phyloP scores from a whole-genome alignment of 164 flowering plant species.

The Stephania japonica region DNA sequence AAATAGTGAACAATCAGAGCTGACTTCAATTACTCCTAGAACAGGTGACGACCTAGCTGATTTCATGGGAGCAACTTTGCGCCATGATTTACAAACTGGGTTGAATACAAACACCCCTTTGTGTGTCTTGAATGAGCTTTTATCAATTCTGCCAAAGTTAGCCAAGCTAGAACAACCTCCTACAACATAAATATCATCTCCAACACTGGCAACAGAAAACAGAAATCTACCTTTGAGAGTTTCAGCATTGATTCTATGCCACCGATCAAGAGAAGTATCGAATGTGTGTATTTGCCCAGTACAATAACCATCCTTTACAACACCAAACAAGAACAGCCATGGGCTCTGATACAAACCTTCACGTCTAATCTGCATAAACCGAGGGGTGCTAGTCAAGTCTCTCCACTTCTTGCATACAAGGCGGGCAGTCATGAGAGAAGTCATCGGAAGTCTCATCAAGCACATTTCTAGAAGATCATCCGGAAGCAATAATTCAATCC shows the following conservation, averaged over 20 bases:
- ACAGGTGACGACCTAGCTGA: conserved; percentile 77
- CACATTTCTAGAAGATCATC: conserved; percentile 94
- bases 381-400: conserved; percentile 48
- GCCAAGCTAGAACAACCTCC: conserved; percentile 93
- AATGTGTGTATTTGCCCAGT: conserved; percentile 76
- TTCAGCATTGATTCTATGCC: conserved; percentile 68
- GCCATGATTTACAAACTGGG: conserved; percentile 74
- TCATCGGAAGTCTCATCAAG: conserved; percentile 73
- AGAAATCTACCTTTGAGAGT: conserved; percentile 72
- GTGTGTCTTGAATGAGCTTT: conserved; percentile 80
- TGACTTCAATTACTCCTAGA: conserved; percentile 64
- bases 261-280: conserved; percentile 62
- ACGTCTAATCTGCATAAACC: conserved; percentile 69
- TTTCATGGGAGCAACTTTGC: conserved; percentile 73
- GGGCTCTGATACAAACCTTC: conserved; percentile 59
- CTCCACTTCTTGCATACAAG: conserved; percentile 95
- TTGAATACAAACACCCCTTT: conserved; percentile 64
- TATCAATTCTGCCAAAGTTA: conserved; percentile 72
- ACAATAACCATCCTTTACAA: conserved; percentile 77
- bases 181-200: conserved; percentile 59
- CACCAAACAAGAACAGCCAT: conserved; percentile 87
- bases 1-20: conserved; percentile 36
- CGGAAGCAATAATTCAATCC: conserved; percentile 55
- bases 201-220: conserved; percentile 73
- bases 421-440: conserved; percentile 81